Evolutionary conservation across 2,329 filamentous ascomycete genomes (phyloP).

Genomic region (Aspergillus thermomutatus): DNA sequence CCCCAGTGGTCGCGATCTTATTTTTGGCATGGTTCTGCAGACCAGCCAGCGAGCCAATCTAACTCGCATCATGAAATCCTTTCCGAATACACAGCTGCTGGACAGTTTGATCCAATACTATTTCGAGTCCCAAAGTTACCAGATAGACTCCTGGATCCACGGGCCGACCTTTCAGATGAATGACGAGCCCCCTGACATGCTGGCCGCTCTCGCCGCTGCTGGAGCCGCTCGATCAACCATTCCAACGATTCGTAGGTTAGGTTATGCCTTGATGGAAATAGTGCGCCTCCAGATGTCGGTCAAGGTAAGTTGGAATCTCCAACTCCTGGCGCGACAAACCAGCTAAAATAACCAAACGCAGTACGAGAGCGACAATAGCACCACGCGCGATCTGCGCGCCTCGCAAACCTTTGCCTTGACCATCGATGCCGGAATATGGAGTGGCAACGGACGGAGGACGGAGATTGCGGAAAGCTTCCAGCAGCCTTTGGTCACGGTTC

Average conservation of each 20-base stretch:
- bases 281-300: constrained; percentile 50
- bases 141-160: constrained; percentile 44
- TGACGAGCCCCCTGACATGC: constrained; percentile 33
- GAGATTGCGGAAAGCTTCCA: constrained; percentile 58
- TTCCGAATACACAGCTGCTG: constrained; percentile 40
- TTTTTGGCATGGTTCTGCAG: constrained; percentile 62
- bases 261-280: constrained; percentile 42
- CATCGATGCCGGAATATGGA: constrained; percentile 57
- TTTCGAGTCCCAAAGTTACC: constrained; percentile 24
- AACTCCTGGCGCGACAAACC: constrained; percentile 9
- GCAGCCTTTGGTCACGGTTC: constrained; percentile 50
- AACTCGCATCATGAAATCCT: constrained; percentile 50
- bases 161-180: constrained; percentile 37
- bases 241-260: constrained; percentile 38
- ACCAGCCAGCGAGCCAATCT: constrained; percentile 52
- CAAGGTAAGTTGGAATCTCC: constrained; percentile 56
- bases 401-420: constrained; percentile 50
- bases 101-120: constrained; percentile 41
- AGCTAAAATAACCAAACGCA: not conserved
- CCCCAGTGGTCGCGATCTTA: constrained; percentile 52
- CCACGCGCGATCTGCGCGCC: constrained; percentile 52
- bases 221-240: constrained; percentile 38
- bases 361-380: constrained; percentile 43
- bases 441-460: constrained; percentile 57
- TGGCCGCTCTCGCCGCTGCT: constrained; percentile 36